Evolutionary conservation across 768 basidiomycete species (phyloP).

Genomic region (Trametes villosa): DNA sequence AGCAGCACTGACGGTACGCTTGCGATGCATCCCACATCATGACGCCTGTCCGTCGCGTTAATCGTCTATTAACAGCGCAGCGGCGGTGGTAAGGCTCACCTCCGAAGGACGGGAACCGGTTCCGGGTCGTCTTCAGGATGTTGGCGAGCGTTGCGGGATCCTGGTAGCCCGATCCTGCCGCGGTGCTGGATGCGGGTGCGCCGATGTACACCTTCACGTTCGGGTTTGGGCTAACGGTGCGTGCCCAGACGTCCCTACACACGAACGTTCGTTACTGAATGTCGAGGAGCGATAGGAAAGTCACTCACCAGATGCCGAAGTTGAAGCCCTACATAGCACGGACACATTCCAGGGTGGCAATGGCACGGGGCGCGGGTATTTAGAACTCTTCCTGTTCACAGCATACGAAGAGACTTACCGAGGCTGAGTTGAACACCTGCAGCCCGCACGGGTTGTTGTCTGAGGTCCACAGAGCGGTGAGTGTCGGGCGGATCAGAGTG

Average conservation of each 20-base stretch:
- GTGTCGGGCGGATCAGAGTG: neutral
- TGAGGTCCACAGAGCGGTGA: conserved; percentile 26
- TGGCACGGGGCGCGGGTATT: neutral
- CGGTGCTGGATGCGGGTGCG: conserved; percentile 45
- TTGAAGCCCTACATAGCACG: conserved; percentile 50
- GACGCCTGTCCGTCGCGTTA: conserved; percentile 28
- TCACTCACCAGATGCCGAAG: conserved; percentile 38
- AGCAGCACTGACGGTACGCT: conserved; percentile 43
- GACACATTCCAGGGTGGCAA: neutral
- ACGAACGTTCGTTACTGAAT: conserved; percentile 10
- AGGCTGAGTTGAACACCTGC: conserved; percentile 54
- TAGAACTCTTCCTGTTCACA: neutral
- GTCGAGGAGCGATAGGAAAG: neutral
- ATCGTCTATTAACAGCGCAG: neutral
- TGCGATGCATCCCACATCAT: conserved; percentile 53
- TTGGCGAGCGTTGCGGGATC: conserved; percentile 36
- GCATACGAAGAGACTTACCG: conserved; percentile 43
- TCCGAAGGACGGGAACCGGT: conserved; percentile 47
- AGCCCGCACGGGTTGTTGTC: conserved; percentile 51
- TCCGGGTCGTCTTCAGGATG: conserved; percentile 39
- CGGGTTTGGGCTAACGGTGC: conserved; percentile 44
- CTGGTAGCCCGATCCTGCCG: conserved; percentile 47
- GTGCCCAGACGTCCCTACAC: conserved; percentile 51
- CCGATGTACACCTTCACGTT: conserved; percentile 52
- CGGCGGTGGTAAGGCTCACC: conserved; percentile 25